Percentiles rank a stretch among this genome's conserved stretches.
These are phyloP conservation scores for Coniochaeta pulveracea DNA, from an alignment of 2,329 filamentous ascomycete species.

Conservation along the genomic window DNA sequence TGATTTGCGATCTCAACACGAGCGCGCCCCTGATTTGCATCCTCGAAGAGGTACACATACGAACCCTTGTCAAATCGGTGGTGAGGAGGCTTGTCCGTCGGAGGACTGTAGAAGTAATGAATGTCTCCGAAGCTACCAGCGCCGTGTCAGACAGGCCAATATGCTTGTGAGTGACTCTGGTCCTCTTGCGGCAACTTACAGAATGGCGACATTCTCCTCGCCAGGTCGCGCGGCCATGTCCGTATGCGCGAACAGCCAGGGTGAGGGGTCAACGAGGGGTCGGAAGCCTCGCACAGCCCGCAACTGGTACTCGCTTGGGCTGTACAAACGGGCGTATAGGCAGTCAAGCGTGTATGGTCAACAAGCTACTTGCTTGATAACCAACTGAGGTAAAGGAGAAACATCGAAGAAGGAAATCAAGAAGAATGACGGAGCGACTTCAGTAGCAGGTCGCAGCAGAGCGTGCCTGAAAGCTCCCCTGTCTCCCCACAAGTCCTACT, in stretches of 20 bases:
- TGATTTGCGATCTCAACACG: constrained; percentile 69
- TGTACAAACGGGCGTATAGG: no score
- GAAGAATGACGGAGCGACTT: constrained; percentile 1
- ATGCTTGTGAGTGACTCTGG: background rate
- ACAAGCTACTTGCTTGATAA: background rate
- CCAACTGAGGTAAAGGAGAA: background rate
- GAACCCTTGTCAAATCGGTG: constrained; percentile 72
- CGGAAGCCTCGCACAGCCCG: no score
- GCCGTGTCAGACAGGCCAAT: constrained; percentile 13
- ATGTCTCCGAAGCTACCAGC: constrained; percentile 58
- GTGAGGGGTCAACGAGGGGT: background rate
- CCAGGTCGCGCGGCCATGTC: constrained; percentile 32
- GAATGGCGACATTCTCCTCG: constrained; percentile 34
- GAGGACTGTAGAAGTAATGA: constrained; percentile 68
- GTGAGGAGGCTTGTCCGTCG: constrained; percentile 56
- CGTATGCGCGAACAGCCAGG: constrained; percentile 3
- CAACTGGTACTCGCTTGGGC: no score
- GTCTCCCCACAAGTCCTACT: no score
- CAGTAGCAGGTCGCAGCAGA: background rate
- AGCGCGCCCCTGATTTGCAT: constrained; percentile 52
- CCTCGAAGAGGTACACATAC: constrained; percentile 72
- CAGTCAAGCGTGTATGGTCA: no score
- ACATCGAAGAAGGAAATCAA: background rate
- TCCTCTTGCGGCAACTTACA: constrained; percentile 19
- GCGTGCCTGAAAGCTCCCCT: no score